Conservation (phyloP, 2,329 filamentous ascomycete species). For the Alternaria rosae region DNA sequence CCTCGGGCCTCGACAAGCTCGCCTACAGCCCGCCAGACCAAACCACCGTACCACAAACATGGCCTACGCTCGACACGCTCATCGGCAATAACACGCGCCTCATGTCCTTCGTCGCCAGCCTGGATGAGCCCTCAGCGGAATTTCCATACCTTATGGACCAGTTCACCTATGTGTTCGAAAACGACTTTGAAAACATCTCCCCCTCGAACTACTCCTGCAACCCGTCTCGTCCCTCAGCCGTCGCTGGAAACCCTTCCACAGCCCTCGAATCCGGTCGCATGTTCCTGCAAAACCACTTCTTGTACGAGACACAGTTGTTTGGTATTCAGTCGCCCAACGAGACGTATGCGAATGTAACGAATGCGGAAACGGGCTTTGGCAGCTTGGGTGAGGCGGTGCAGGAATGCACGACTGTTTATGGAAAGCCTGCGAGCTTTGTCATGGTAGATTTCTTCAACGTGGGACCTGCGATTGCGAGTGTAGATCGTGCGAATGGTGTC, state of each 20-base stretch:
- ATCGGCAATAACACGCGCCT: slow-evolving; percentile 71
- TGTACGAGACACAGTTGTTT: slow-evolving; percentile 63
- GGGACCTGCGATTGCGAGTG: slow-evolving; percentile 72
- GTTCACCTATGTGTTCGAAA: slow-evolving; percentile 76
- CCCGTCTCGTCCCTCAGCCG: slow-evolving; percentile 68
- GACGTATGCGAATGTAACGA: slow-evolving; percentile 67
- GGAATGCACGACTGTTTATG: slow-evolving; percentile 65
- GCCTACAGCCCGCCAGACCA: slow-evolving; percentile 56
- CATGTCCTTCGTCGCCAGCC: slow-evolving; percentile 71
- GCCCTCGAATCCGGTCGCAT: slow-evolving; percentile 68
- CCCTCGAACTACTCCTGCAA: slow-evolving; percentile 75
- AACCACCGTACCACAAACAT: slow-evolving; percentile 62
- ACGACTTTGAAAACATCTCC: slow-evolving; percentile 68
- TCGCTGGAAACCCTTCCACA: slow-evolving; percentile 50
- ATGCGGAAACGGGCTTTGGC: slow-evolving; percentile 67
- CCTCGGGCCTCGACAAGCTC: slow-evolving; percentile 66
- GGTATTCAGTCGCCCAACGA: slow-evolving; percentile 52
- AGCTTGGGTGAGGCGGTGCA: slow-evolving; percentile 51
- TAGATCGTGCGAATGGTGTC: slow-evolving; percentile 75
- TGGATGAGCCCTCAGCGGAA: slow-evolving; percentile 39
- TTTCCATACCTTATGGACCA: slow-evolving; percentile 69
- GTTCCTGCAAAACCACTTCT: slow-evolving; percentile 82
- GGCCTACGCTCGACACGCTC: slow-evolving; percentile 76
- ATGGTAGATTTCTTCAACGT: slow-evolving; percentile 83
- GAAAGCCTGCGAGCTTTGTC: slow-evolving; percentile 72